Conservation (phyloP, 176 grass and related monocot genomes). For the Musa beccarii region DNA sequence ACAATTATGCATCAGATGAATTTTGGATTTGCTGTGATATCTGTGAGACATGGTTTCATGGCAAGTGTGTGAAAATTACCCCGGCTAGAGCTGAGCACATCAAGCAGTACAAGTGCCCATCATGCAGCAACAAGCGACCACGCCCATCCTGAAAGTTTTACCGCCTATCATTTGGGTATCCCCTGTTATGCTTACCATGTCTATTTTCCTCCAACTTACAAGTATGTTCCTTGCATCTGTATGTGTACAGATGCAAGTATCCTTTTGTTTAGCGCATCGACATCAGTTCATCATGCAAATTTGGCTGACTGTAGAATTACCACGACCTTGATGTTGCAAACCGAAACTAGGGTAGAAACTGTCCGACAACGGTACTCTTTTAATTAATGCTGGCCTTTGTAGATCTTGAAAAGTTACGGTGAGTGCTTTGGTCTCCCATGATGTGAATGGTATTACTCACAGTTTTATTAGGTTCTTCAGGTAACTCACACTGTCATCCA, state of each 20-base stretch:
- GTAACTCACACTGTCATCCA: too few relatives aligned
- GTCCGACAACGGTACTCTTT: not conserved
- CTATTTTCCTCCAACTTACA: not conserved
- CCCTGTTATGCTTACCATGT: not conserved
- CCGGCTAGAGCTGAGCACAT: conserved; percentile 94
- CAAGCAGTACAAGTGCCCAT: conserved; percentile 94
- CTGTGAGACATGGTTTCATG: conserved; percentile 97
- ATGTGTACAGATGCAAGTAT: not conserved
- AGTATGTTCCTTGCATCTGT: not conserved
- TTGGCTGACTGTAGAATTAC: not conserved
- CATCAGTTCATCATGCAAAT: not conserved
- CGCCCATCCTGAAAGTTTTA: conserved; percentile 36
- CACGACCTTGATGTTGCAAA: not conserved
- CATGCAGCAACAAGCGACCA: conserved; percentile 63
- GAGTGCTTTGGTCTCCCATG: too few relatives aligned
- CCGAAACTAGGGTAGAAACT: not conserved
- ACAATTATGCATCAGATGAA: conserved; percentile 77
- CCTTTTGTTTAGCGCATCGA: not conserved
- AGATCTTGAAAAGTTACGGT: not conserved
- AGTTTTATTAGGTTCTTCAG: too few relatives aligned
- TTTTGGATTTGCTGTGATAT: conserved; percentile 99
- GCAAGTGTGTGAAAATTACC: conserved; percentile 92
- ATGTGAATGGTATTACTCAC: too few relatives aligned
- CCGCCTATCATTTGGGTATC: not conserved
- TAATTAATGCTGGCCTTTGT: not conserved